These are phyloP conservation scores for Candida michaelii DNA, from an alignment of 805 yeast genomes.

Conservation along the genomic window DNA sequence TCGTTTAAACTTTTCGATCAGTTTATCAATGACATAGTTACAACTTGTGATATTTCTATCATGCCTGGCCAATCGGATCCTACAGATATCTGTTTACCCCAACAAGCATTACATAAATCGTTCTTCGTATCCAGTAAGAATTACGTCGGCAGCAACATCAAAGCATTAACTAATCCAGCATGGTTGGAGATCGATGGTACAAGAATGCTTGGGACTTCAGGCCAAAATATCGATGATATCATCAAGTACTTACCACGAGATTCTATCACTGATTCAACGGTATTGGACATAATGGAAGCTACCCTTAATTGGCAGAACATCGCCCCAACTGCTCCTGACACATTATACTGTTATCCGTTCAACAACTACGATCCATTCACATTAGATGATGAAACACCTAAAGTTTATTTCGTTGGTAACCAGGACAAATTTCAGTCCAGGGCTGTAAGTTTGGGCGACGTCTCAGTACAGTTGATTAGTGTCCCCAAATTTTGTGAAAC, in stretches of 20 bases:
- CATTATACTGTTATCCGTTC: constrained; percentile 86
- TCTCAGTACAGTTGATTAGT: constrained; percentile 51
- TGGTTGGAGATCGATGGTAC: constrained; percentile 58
- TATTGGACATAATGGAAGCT: constrained; percentile 48
- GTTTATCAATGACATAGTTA: constrained; percentile 55
- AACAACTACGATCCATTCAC: constrained; percentile 76
- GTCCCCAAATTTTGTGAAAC: constrained; percentile 71
- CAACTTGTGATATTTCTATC: constrained; percentile 65
- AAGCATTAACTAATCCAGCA: constrained; percentile 58
- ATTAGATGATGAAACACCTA: constrained; percentile 70
- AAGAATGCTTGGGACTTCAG: constrained; percentile 70
- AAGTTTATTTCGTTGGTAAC: constrained; percentile 84
- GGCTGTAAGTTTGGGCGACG: constrained; percentile 18
- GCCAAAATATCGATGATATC: constrained; percentile 82
- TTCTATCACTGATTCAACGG: constrained; percentile 40
- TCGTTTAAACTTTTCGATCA: constrained; percentile 57
- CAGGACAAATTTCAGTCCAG: constrained; percentile 62
- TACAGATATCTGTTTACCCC: constrained; percentile 81
- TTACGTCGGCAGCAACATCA: constrained; percentile 36
- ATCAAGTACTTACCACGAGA: constrained; percentile 54
- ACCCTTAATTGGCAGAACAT: constrained; percentile 82
- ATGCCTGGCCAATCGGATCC: constrained; percentile 90
- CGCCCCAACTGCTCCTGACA: constrained; percentile 95
- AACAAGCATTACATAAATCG: constrained; percentile 83
- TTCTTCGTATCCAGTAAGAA: constrained; percentile 52